Conservation (phyloP, 345 rosid genomes). For the Rhizophora apiculata region DNA sequence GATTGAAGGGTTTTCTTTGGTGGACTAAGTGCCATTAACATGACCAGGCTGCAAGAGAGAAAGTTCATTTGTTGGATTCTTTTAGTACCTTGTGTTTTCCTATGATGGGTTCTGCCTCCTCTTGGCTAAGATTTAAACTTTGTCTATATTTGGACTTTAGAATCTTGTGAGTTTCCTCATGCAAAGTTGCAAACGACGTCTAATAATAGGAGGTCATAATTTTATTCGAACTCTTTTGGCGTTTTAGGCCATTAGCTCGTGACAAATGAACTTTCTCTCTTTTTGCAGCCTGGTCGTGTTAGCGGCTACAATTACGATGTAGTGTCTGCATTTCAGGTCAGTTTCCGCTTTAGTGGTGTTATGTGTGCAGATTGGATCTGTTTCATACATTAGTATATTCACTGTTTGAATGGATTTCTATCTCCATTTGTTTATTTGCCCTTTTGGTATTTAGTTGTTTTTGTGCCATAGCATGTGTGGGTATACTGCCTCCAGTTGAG, state of each 20-base stretch:
- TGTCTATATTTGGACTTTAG: too few relatives aligned
- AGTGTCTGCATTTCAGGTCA: slow-evolving; percentile 91
- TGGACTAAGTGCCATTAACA: too few relatives aligned
- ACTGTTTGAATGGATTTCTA: not conserved
- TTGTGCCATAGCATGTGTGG: not conserved
- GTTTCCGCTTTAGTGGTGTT: slow-evolving; percentile 4
- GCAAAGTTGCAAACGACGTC: not conserved
- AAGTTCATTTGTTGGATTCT: too few relatives aligned
- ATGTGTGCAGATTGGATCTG: not conserved
- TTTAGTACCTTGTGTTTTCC: too few relatives aligned
- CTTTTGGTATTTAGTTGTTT: not conserved
- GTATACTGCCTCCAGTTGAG: not conserved
- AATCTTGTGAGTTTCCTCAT: not conserved
- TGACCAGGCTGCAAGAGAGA: too few relatives aligned
- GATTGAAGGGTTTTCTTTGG: too few relatives aligned
- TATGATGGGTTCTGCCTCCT: too few relatives aligned
- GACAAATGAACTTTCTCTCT: slow-evolving; percentile 5
- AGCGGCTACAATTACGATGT: slow-evolving; percentile 78
- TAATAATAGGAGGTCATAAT: not conserved
- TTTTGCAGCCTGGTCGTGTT: slow-evolving; percentile 93
- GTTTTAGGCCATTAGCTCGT: not conserved
- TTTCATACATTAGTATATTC: not conserved
- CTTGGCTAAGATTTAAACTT: too few relatives aligned
- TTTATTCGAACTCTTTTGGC: not conserved
- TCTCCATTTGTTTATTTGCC: not conserved